Base-by-base conservation (phyloP, 1,139 yeast genomes). In the Pichia sp. region DNA sequence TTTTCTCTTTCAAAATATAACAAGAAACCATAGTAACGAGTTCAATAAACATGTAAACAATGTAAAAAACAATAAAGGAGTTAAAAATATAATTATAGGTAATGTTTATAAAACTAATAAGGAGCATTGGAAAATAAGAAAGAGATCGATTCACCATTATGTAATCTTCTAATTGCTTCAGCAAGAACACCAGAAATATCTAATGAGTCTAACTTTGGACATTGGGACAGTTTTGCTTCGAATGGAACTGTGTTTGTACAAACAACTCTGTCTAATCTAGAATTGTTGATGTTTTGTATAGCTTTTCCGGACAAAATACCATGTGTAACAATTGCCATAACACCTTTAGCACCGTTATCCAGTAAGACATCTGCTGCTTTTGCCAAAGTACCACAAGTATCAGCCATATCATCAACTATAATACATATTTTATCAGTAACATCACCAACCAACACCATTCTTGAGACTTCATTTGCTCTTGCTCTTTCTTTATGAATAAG, bases 321-420 rank as follows among this genome's bases (percentile, higher is more conserved):
- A 64, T 92, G 98, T 4, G 98, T 92, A 33, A 92, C 96, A 52
- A 92, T 85, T 39, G 97, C 97, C 58, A 92, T 83, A 39, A 92
- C 97, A 49, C 81, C 72, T 55, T 77, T 70, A 26, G 97, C 97
- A 28, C 81, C 82, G 59, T 88, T 84, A 41, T 80, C 85, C 51
- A 90, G 65, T 49, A 92, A 70, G 5, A 92, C 81, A 56, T 90
- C 96, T 28, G 97, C 96, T 37, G 98, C 97, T 68, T 90, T 92
- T 51, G 90, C 94, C 55, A 92, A 71, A 4, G 98, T 92, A 49
- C 97, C 97, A 68, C 97, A 92, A 27, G 98, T 92, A 63, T 92
- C 98, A 41, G 97, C 98, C 95, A 92, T 90, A 63, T 92, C 98
- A 67, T 92, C 98, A 39, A 92, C 95, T 54, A 92, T 78, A 48